Evolutionary conservation across 129 eudicot species (phyloP).

Genomic region (Flaveria bidentis): DNA sequence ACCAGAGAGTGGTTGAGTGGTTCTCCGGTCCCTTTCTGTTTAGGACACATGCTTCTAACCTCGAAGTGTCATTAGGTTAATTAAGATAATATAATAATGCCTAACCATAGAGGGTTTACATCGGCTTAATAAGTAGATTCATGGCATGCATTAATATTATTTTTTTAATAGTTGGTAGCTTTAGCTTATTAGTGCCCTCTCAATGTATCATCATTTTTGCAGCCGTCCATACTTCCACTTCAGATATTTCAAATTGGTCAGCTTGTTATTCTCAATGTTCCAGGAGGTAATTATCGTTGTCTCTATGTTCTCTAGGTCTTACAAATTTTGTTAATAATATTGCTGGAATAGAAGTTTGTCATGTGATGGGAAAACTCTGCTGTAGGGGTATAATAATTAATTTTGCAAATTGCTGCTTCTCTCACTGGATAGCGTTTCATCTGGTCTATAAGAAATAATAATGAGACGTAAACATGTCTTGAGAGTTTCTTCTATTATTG

Average conservation of each 20-base stretch:
- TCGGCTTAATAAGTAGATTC: background rate
- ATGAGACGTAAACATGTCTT: background rate
- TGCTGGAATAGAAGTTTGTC: too few relatives aligned
- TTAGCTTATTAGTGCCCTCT: conserved; percentile 1
- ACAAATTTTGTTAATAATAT: background rate
- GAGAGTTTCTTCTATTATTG: background rate
- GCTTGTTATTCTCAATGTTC: conserved; percentile 59
- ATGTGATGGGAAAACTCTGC: too few relatives aligned
- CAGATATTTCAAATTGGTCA: conserved; percentile 60
- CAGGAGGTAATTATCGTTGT: conserved; percentile 45
- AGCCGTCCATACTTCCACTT: conserved; percentile 59
- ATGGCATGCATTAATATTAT: background rate
- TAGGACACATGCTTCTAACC: too few relatives aligned
- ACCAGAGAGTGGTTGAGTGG: too few relatives aligned
- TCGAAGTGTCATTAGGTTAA: background rate
- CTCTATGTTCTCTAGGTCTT: background rate
- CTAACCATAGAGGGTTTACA: background rate
- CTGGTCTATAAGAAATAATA: conserved; percentile 1
- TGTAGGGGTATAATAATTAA: too few relatives aligned
- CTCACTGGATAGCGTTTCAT: background rate
- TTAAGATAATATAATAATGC: conserved; percentile 4
- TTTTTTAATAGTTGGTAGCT: background rate
- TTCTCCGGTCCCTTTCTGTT: too few relatives aligned
- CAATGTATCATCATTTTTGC: conserved; percentile 28
- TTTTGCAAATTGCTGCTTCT: background rate